Evolutionary conservation across 2,329 filamentous ascomycete species (phyloP), one percentile per base, ranked within the genome.

Genomic region (Amauroascus niger): DNA sequence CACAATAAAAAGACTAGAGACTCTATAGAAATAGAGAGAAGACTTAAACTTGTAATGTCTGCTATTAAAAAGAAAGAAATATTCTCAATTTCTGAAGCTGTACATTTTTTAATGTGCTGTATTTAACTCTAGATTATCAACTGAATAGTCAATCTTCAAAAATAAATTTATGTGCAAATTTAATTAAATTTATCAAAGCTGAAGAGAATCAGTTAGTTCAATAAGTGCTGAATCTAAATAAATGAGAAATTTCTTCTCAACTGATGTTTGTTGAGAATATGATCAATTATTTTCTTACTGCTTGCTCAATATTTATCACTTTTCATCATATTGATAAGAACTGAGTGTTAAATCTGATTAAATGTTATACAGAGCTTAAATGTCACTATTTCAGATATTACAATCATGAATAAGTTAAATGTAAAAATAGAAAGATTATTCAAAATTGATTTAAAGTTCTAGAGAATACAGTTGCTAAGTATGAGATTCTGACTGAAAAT

Each of bases 401-500:
- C 33, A 50, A 54, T 26, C 39, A 54, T 50, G 13, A 41, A 11
- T 28, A 28, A 43, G 46, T 37, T 14, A 39, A 50, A 54, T 54
- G 46, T 44, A 47, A 54, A 28, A 28, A 54, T 50, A 32, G 8
- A 13, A 54, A 22, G 35, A 35, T 55, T 37, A 52, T 52, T 46
- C 13, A 39, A n/a, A 40, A 37, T 14, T 55, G 46, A 24, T 55
- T 52, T 51, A 35, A 55, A 14, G 14, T 24, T 9, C 9, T 55
- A 52, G 14, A 26, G 13, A 18, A 30, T 26, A 40, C 16, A 20
- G 13, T 51, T 18, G 8, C 28, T 44, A 16, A 55, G 48, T 16
- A 55, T 52, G 39, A 37, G 13, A 57, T 60, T 48, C n/a, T 32
- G 26, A 7, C 35, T 43, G 50, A 60, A 54, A 54, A 59, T 55